phyloP scores from a whole-genome alignment of 345 rosid species.

The Lumnitzera racemosa region DNA sequence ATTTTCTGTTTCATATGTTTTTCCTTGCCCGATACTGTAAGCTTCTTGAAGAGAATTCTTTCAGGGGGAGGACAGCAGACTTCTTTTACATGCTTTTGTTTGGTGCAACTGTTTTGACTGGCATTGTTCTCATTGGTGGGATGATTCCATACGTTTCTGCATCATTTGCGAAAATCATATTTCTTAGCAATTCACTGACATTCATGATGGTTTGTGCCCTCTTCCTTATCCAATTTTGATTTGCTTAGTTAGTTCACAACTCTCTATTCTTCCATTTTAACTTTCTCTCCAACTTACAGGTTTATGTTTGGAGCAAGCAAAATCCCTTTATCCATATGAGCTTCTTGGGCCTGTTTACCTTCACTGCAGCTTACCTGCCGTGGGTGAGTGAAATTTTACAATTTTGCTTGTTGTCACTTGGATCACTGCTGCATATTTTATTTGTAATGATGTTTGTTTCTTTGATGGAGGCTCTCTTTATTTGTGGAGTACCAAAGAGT shows the following conservation, averaged over 20 bases:
- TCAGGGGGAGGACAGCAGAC: conserved; percentile 96
- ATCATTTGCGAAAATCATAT: conserved; percentile 83
- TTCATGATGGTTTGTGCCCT: conserved; percentile 86
- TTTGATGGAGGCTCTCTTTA: no score
- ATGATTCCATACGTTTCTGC: conserved; percentile 90
- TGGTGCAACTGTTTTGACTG: conserved; percentile 85
- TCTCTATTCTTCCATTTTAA: background rate
- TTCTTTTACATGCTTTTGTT: conserved; percentile 96
- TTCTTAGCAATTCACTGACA: conserved; percentile 97
- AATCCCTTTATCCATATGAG: conserved; percentile 98
- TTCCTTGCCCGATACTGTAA: conserved; percentile 98
- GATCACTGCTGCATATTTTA: no score
- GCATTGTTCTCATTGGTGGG: conserved; percentile 85
- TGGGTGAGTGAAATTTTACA: conserved; percentile 58
- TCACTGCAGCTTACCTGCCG: conserved; percentile 91
- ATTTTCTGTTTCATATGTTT: conserved; percentile 98
- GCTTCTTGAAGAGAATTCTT: conserved; percentile 95
- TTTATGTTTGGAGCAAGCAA: conserved; percentile 99
- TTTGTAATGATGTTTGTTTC: no score
- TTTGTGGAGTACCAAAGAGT: background rate
- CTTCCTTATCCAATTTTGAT: conserved; percentile 3
- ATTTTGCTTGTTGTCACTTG: background rate
- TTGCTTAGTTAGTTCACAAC: background rate
- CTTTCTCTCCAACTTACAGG: conserved; percentile 28
- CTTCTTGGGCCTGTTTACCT: conserved; percentile 90